These are phyloP conservation scores for Tetrahymena elliotti DNA, from an alignment of 73 alveolate species.

Conservation along the genomic window DNA sequence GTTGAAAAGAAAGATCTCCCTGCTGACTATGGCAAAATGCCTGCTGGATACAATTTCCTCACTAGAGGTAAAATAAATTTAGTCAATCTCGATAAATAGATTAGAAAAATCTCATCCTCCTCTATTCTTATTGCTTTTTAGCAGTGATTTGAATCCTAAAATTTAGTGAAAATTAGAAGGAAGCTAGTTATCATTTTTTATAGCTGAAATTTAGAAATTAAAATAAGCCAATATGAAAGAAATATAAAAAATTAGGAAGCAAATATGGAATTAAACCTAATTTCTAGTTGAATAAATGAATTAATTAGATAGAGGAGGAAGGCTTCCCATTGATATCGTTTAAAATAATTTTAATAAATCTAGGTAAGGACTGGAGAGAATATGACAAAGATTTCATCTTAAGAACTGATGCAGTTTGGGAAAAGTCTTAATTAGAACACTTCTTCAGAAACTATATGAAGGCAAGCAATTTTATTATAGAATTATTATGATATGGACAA, in stretches of 20 bases:
- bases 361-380: conserved; percentile 33
- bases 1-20: conserved; percentile 1
- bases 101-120: background rate
- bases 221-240: background rate
- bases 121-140: background rate
- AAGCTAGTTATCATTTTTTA: background rate
- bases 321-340: background rate
- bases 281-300: background rate
- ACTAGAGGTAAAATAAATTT: conserved; percentile 1
- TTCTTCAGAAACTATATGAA: conserved; percentile 36
- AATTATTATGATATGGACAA: background rate
- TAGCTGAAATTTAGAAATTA: background rate
- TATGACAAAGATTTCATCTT: conserved; percentile 31
- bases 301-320: background rate
- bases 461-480: background rate
- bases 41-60: conserved; percentile 28
- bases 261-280: background rate
- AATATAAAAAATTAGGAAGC: background rate
- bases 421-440: conserved; percentile 27
- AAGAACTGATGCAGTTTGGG: conserved; percentile 52
- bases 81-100: background rate
- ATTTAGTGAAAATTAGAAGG: background rate
- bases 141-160: background rate
- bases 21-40: conserved; percentile 30
- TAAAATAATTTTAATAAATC: background rate